Evolutionary conservation across 2,329 filamentous ascomycete genomes (phyloP), one percentile per base, ranked within the genome.

Genomic region (Cordyceps pruinosa): DNA sequence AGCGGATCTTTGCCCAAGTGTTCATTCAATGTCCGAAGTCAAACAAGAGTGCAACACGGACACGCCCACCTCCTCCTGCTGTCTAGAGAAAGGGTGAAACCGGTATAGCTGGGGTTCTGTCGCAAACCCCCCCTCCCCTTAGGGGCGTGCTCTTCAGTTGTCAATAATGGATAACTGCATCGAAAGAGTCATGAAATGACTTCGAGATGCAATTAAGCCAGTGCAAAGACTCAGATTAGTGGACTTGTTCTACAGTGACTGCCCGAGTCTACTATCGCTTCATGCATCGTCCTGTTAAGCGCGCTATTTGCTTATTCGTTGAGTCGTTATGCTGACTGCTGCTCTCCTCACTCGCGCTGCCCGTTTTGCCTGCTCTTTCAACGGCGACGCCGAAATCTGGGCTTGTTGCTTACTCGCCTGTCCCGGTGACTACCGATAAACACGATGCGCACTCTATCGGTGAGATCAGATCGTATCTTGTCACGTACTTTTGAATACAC

Each of bases 151-250:
- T 7, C 9, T 30, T 30, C 6, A 6, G 42, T 49, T 35, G 46
- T 41, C 8, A 30, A 41, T 51, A 25, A 17, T 54, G 41, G 51
- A 45, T 37, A 54, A 19, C 26, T 54, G 51, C 49, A 52, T 52
- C 26, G 2, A 17, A n/a, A 37, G 13, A 35, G 19, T 5, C 5
- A 5, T 25, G 32, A 15, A 35, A 9, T 17, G 32, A 5, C 32
- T 26, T 8, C 5, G 19, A 25, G 12, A 49, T 49, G 46, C 25
- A 49, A 37, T 49, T 37, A 37, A 8, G 17, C 39, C 7, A 41
- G 23, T n/a, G 30, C 30, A 6, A 21, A 41, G 37, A 41, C 5
- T 21, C 6, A 21, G 19, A 41, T 41, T 17, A 15, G 35, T n/a
- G n/a, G n/a, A n/a, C n/a, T n/a, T n/a, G n/a, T n/a, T n/a, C n/a